Base-by-base conservation (phyloP, 2,329 filamentous ascomycete genomes). In the Tolypocladium tundrense region DNA sequence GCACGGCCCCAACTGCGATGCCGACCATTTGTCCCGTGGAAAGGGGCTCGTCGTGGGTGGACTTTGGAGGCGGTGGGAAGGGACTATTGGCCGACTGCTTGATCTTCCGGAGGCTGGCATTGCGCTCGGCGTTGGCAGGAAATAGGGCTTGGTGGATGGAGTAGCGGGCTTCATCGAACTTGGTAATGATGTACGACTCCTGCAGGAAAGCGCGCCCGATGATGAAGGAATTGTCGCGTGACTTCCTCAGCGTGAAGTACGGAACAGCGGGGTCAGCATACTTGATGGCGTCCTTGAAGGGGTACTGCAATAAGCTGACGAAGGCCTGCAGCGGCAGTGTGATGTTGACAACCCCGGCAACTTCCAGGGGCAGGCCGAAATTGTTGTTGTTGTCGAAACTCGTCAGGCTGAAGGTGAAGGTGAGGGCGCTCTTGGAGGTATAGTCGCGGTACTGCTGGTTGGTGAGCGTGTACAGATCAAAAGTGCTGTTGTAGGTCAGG, bases 141-240 rank as follows among this genome's bases (percentile, higher is more conserved):
- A 83, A 80, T 55, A 65, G 64, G 11, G 83, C 82, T 63, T 84
- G 79, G 57, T 84, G 77, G 31, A 87, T 64, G 1, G 79, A 80
- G 66, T 83, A 85, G 14, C 69, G 68, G 19, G 69, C 73, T 41
- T 75, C 74, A 60, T 85, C 82, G 64, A 83, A 85, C 61, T 78
- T 78, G 33, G 78, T 82, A 39, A 82, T 75, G 7, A 85, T 69
- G 60, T 85, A 85, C 2, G 86, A 80, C 69, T 90, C 87, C 67
- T 90, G 88, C 57, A 91, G 72, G 62, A 90, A 90, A 0, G 82
- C 80, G 40, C 86, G 79, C 9, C 88, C 88, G 41, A 90, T 77
- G 14, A 86, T 80, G 68, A 83, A 77, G 16, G 74, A 75, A 41
- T 77, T 76, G 58, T 80, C 76, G 24, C 77, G 66, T 13, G 81